phyloP scores from a whole-genome alignment of 2,329 filamentous ascomycete genomes.

The Apiospora aurea region DNA sequence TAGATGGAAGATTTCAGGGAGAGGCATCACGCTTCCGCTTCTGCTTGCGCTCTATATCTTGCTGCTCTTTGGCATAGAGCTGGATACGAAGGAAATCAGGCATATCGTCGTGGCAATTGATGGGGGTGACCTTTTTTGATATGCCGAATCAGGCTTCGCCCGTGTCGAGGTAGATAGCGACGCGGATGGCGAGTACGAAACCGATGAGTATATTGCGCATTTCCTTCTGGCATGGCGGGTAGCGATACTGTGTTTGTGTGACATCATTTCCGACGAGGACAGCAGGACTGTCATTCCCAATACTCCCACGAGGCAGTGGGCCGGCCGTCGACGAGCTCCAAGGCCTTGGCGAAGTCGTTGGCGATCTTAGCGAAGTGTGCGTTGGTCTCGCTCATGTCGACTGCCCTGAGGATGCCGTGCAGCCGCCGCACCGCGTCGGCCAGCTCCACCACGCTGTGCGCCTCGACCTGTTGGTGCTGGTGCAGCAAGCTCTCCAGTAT shows the following conservation, averaged over 20 bases:
- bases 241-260: too few species aligned
- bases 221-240: too few species aligned
- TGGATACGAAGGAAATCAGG: not conserved
- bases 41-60: not conserved
- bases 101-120: not conserved
- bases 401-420: conserved; percentile 33
- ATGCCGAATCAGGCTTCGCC: too few species aligned
- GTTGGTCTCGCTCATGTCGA: conserved; percentile 37
- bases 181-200: too few species aligned
- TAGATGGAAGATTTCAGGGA: too few species aligned
- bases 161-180: too few species aligned
- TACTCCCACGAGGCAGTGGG: too few species aligned
- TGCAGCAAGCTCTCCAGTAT: conserved; percentile 22
- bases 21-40: not conserved
- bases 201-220: too few species aligned
- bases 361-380: conserved; percentile 36
- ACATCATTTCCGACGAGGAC: too few species aligned
- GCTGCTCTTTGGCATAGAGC: conserved; percentile 5
- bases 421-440: conserved; percentile 30
- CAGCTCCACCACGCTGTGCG: conserved; percentile 32
- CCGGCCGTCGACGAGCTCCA: conserved; percentile 31
- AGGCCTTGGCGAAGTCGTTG: conserved; percentile 34
- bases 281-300: too few species aligned
- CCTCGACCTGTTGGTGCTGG: conserved; percentile 27
- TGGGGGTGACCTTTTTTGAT: too few species aligned